Percentiles rank a stretch among this genome's conserved stretches.
Evolutionary conservation across 805 yeast species (phyloP).

Genomic region (Schwanniomyces polymorphus): DNA sequence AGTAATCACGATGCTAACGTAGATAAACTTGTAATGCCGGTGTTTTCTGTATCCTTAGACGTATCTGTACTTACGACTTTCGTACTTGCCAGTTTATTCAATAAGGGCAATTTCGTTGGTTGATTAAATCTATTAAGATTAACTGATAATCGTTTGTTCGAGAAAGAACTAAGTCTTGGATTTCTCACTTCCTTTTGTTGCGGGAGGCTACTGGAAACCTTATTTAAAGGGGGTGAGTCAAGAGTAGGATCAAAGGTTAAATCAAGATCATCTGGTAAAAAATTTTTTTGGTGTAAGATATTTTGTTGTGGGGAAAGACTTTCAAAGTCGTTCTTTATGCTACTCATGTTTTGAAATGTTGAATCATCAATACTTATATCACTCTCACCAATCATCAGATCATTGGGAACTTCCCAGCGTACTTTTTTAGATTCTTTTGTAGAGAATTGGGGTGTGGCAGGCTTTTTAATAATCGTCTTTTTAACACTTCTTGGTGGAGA

Average conservation of each 20-base stretch:
- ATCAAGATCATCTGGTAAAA: conserved; percentile 27
- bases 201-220: neutral
- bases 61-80: conserved; percentile 9
- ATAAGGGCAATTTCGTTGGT: conserved; percentile 23
- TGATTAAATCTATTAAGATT: conserved; percentile 8
- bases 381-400: conserved; percentile 19
- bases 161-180: conserved; percentile 6
- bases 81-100: conserved; percentile 35
- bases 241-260: conserved; percentile 26
- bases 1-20: neutral
- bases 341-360: conserved; percentile 10
- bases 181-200: neutral
- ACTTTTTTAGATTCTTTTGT: conserved; percentile 35
- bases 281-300: conserved; percentile 19
- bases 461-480: conserved; percentile 13
- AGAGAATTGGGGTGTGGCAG: conserved; percentile 6
- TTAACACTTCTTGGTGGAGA: conserved; percentile 26
- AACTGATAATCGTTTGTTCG: conserved; percentile 16
- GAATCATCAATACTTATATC: conserved; percentile 32
- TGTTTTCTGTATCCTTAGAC: conserved; percentile 18
- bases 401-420: conserved; percentile 44
- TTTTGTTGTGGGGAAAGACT: conserved; percentile 30
- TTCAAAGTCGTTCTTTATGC: conserved; percentile 21
- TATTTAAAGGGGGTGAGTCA: conserved; percentile 29
- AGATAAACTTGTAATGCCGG: conserved; percentile 7